phyloP scores from a whole-genome alignment of 192 early-diverging fungal genomes.

The Entomortierella lignicola region DNA sequence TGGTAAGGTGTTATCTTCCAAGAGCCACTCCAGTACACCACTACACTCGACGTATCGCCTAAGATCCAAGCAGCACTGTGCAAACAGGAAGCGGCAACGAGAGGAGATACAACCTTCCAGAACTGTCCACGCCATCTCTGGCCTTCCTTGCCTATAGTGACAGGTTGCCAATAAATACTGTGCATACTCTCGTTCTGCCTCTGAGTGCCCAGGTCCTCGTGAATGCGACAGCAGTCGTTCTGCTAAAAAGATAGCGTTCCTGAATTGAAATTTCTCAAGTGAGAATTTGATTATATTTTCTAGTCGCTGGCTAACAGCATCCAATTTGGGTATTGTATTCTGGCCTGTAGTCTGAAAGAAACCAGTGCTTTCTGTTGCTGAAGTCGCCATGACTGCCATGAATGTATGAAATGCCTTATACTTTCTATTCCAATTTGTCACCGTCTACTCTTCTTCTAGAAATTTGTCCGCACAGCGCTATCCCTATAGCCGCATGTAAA shows the following conservation, averaged over 20 bases:
- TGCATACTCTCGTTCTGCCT: slow-evolving; percentile 34
- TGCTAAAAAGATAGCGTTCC: slow-evolving; percentile 56
- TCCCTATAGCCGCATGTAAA: background rate
- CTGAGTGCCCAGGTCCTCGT: slow-evolving; percentile 10
- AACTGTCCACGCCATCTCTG: slow-evolving; percentile 39
- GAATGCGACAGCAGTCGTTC: slow-evolving; percentile 43
- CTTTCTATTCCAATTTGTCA: too few species aligned
- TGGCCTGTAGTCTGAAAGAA: background rate
- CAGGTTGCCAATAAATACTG: slow-evolving; percentile 53
- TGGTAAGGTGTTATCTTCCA: slow-evolving; percentile 6
- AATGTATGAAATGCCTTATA: background rate
- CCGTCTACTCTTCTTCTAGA: background rate
- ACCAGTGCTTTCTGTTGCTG: slow-evolving; percentile 7
- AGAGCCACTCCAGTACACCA: slow-evolving; percentile 33
- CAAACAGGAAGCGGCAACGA: slow-evolving; percentile 51
- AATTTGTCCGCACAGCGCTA: background rate
- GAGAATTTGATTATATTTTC: slow-evolving; percentile 53
- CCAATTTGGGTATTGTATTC: slow-evolving; percentile 7
- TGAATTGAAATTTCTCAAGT: slow-evolving; percentile 54
- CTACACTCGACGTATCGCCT: slow-evolving; percentile 42
- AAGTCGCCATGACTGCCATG: slow-evolving; percentile 16
- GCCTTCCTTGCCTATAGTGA: slow-evolving; percentile 49
- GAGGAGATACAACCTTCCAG: slow-evolving; percentile 36
- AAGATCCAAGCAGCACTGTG: slow-evolving; percentile 59
- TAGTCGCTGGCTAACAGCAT: slow-evolving; percentile 18